Percentiles rank a stretch among this genome's conserved stretches.
These are phyloP conservation scores for Intubia oerlemansii DNA, from an alignment of 2,329 filamentous ascomycete genomes.

Conservation along the genomic window DNA sequence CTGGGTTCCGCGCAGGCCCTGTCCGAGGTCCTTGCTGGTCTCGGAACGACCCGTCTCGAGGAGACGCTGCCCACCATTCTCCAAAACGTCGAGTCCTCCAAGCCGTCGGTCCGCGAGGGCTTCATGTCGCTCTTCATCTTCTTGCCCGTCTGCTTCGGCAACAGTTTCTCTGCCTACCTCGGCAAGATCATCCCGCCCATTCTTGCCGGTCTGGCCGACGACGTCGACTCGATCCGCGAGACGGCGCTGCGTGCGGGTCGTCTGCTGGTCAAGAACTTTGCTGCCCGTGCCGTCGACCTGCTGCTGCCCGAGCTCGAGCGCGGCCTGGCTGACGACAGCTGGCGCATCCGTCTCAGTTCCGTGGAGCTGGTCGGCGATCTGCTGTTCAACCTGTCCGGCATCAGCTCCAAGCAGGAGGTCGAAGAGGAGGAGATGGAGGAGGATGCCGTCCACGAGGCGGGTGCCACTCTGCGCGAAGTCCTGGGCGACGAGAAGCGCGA, in stretches of 20 bases:
- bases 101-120: constrained; percentile 78
- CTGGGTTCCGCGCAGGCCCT: constrained; percentile 92
- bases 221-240: constrained; percentile 88
- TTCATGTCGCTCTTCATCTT: constrained; percentile 99
- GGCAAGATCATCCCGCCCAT: constrained; percentile 92
- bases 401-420: constrained; percentile 43
- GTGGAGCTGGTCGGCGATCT: constrained; percentile 94
- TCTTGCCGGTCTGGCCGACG: constrained; percentile 80
- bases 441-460: constrained; percentile 60
- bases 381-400: constrained; percentile 91
- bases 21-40: constrained; percentile 82
- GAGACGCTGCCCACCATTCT: constrained; percentile 91
- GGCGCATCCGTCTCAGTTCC: constrained; percentile 93
- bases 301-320: constrained; percentile 87
- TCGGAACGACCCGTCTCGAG: constrained; percentile 80
- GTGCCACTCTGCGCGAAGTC: constrained; percentile 79
- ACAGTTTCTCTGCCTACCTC: constrained; percentile 92
- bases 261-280: constrained; percentile 94
- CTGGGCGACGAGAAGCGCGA: constrained; percentile 93
- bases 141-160: constrained; percentile 94
- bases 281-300: constrained; percentile 81
- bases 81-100: constrained; percentile 84
- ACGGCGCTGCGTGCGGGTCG: constrained; percentile 88
- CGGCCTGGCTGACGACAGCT: constrained; percentile 89
- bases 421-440: constrained; percentile 64